phyloP scores from a whole-genome alignment of 805 yeast genomes.

The Metschnikowia borealis region DNA sequence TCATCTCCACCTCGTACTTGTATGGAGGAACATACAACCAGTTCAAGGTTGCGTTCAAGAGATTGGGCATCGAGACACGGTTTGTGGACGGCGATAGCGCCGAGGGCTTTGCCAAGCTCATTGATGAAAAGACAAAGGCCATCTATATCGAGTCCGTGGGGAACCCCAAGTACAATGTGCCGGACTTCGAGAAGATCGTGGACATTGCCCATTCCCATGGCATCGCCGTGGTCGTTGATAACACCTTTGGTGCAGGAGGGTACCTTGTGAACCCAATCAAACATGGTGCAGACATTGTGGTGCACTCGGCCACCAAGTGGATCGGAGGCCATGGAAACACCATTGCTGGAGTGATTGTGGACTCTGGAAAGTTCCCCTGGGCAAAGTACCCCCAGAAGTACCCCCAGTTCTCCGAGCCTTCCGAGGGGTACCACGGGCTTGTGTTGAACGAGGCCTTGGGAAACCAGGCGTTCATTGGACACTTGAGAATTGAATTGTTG shows the following conservation, averaged over 20 bases:
- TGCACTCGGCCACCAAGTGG: constrained; percentile 96
- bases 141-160: constrained; percentile 87
- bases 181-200: constrained; percentile 77
- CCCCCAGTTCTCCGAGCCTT: constrained; percentile 89
- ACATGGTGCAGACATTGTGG: constrained; percentile 87
- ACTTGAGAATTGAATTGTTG: constrained; percentile 75
- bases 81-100: constrained; percentile 79
- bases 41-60: constrained; percentile 86
- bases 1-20: constrained; percentile 77
- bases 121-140: constrained; percentile 86
- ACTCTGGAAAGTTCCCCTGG: constrained; percentile 94
- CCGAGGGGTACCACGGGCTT: constrained; percentile 92
- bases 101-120: constrained; percentile 66
- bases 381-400: constrained; percentile 75
- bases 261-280: constrained; percentile 78
- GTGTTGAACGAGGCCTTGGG: constrained; percentile 80
- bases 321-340: constrained; percentile 97
- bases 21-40: constrained; percentile 98
- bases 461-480: constrained; percentile 71
- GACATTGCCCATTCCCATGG: constrained; percentile 82
- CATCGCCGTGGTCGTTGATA: constrained; percentile 87
- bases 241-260: constrained; percentile 97
- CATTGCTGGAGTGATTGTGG: constrained; percentile 86
- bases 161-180: constrained; percentile 88
- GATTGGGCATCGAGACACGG: constrained; percentile 80